phyloP scores from a whole-genome alignment of 768 basidiomycete species.

The Gloeophyllum trabeum region DNA sequence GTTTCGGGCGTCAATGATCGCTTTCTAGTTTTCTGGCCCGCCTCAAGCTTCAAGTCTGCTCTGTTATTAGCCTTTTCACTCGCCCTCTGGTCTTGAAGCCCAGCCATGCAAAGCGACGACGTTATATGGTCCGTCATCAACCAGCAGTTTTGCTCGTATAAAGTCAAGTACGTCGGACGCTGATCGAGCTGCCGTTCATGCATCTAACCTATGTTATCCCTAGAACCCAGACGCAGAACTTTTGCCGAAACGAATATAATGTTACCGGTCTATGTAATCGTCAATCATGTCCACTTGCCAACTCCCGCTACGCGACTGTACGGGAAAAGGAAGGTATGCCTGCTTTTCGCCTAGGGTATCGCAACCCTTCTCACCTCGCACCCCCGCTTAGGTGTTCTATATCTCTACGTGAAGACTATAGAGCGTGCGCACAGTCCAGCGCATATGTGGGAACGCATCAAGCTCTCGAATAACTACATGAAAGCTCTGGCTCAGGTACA shows the following conservation, averaged over 20 bases:
- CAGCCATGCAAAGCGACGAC: slow-evolving; percentile 90
- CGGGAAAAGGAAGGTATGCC: slow-evolving; percentile 81
- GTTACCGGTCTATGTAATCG: slow-evolving; percentile 92
- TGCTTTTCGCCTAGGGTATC: slow-evolving; percentile 2
- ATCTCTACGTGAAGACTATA: slow-evolving; percentile 95
- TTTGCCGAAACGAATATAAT: slow-evolving; percentile 98
- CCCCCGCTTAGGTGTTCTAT: slow-evolving; percentile 74
- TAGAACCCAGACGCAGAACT: slow-evolving; percentile 93
- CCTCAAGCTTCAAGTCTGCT: too few relatives aligned
- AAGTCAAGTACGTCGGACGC: slow-evolving; percentile 78
- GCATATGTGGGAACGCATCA: slow-evolving; percentile 96
- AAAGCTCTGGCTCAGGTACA: slow-evolving; percentile 90
- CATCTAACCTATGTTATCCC: slow-evolving; percentile 1
- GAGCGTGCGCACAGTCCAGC: slow-evolving; percentile 95
- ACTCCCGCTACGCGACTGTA: slow-evolving; percentile 96
- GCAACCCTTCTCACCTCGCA: background rate
- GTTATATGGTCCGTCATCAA: slow-evolving; percentile 97
- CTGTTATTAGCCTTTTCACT: too few relatives aligned
- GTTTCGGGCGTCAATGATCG: too few relatives aligned
- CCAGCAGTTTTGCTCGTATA: slow-evolving; percentile 95
- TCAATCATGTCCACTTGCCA: slow-evolving; percentile 96
- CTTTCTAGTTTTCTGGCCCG: too few relatives aligned
- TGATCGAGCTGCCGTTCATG: background rate
- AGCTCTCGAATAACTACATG: slow-evolving; percentile 86
- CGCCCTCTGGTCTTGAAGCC: too few relatives aligned